Evolutionary conservation across 192 early-diverging fungal species (phyloP).

Genomic region (Chytriomyces hyalinus): DNA sequence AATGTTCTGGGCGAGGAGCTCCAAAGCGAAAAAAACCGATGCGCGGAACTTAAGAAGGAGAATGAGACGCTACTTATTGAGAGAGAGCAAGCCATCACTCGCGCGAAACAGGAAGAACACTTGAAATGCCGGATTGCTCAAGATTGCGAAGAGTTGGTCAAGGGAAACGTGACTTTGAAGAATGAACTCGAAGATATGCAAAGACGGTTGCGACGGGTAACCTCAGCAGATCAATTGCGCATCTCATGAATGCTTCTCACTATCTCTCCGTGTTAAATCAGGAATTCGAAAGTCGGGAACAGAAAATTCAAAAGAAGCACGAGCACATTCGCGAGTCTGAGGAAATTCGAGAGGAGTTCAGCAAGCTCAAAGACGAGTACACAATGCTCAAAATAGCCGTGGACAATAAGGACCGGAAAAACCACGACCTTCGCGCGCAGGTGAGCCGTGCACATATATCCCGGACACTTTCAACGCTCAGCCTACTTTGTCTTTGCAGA

Average conservation of each 20-base stretch:
- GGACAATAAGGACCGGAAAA: slow-evolving; percentile 47
- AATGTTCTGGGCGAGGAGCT: slow-evolving; percentile 35
- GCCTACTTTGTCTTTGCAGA: slow-evolving; percentile 1
- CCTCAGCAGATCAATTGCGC: no score
- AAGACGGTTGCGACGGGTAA: slow-evolving; percentile 36
- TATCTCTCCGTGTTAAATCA: background rate
- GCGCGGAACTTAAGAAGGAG: slow-evolving; percentile 30
- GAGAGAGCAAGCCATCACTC: slow-evolving; percentile 36
- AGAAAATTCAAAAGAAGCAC: slow-evolving; percentile 31
- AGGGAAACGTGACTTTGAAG: slow-evolving; percentile 41
- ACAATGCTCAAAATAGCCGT: slow-evolving; percentile 46
- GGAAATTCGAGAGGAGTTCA: slow-evolving; percentile 34
- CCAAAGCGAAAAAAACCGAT: slow-evolving; percentile 15
- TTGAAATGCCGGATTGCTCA: slow-evolving; percentile 39
- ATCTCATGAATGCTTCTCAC: background rate
- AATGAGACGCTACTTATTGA: slow-evolving; percentile 29
- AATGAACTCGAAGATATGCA: slow-evolving; percentile 45
- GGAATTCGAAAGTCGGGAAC: slow-evolving; percentile 40
- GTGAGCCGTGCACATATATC: slow-evolving; percentile 14
- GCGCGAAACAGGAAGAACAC: slow-evolving; percentile 47
- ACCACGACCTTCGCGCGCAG: slow-evolving; percentile 40
- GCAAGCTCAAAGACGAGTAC: slow-evolving; percentile 42
- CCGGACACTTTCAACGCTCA: background rate
- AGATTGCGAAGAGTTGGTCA: slow-evolving; percentile 50
- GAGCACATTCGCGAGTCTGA: slow-evolving; percentile 42